Evolutionary conservation across 805 yeast genomes (phyloP), one percentile per base, ranked within the genome.

Genomic region (Schwanniomyces occidentalis): DNA sequence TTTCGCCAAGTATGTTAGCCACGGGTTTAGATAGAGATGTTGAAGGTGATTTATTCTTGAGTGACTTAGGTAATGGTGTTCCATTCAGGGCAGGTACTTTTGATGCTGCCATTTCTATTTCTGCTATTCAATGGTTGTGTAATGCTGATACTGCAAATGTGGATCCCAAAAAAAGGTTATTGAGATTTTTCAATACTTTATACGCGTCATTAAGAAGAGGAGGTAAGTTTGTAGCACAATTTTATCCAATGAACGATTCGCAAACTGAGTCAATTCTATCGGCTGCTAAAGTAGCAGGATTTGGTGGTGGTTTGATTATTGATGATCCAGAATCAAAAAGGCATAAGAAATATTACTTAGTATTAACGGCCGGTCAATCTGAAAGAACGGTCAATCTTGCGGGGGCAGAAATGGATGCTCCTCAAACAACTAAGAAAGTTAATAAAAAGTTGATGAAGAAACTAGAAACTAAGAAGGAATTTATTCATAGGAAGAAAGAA

Each of bases 51-150:
- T 62, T 93, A 44, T 82, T 93, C 57, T 66, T 93, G 36, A 84
- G 89, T 23, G 99, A 93, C 66, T 85, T 93, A 73, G 99, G 99
- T 18, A 71, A 74, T 35, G 99, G 99, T 21, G 74, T 93, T 2
- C 98, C 98, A 4, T 93, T 93, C 54, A 74, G 99, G 54, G 87
- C 98, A 2, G 99, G 99, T 32, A 74, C 95, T 0, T 93, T 91
- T 58, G 99, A 93, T 60, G 97, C 97, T 1, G 98, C 95, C 1
- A 86, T 93, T 20, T 83, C 95, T 16, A 88, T 93, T 43, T 84
- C 95, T 22, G 99, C 95, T 8, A 89, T 93, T 33, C 99, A 93
- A 61, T 93, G 99, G 99, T 75, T 93, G 26, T 90, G 97, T 68
- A 93, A 93, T 58, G 98, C 98, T 2, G 99, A 93, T 58, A 74